Evolutionary conservation across 106 monocot species (phyloP), one percentile per base, ranked within the genome.

Genomic region (Ottelia alismoides): DNA sequence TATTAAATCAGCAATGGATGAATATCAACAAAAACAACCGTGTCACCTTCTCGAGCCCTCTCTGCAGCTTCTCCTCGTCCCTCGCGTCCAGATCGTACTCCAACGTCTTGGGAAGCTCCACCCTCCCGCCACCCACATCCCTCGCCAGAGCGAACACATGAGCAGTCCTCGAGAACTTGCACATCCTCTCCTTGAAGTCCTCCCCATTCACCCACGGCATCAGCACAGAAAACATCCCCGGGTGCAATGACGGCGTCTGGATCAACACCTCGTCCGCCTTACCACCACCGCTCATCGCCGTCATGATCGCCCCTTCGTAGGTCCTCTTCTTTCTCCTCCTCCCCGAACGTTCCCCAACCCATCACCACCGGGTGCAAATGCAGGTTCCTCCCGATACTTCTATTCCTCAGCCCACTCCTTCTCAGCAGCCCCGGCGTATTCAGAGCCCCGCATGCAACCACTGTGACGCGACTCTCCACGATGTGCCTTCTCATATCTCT

Each of bases 321-420:
- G 69, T 86, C 66, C 76, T 77, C 45, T 30, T 81, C 56, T 63
- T 70, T 16, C 28, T 22, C 35, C 22, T 2, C 9, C 20, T 62
- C 64, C 0, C 86, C 86, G 56, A 92, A 92, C 49, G 78, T 59
- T 0, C 92, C 92, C 92, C 92, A 92, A 25, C 50, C 69, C 82
- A 92, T 79, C 10, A 83, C 71, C 40, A 74, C 76, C 2, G 92
- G 92, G 52, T 92, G 92, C 11, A 92, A 68, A 53, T 72, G 92
- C 27, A 92, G 71, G 45, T 92, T 58, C 68, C 71, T 72, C n/a
- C 92, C 92, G 1, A 92, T 86, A 73, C 86, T 62, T 0, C 45
- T 45, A 52, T 78, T 85, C 60, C 27, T 47, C 10, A 85, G 63
- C 17, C 85, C 75, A 46, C 85, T 81, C 35, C 35, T 57, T 45